Evolutionary conservation across 1,284 basidiomycete species (phyloP).

Genomic region (Trametes sp.): DNA sequence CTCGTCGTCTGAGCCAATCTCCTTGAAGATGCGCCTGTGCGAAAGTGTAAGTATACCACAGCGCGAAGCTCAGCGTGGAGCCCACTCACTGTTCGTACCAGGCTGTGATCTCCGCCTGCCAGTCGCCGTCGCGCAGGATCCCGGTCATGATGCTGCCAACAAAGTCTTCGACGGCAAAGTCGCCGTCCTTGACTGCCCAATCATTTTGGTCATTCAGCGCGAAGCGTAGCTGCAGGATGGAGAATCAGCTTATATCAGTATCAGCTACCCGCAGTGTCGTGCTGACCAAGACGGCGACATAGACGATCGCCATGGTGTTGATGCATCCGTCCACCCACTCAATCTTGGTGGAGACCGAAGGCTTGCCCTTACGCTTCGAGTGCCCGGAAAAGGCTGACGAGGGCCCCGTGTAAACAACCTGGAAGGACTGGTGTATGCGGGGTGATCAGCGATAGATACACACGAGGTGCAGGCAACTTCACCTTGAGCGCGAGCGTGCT

Average conservation of each 20-base stretch:
- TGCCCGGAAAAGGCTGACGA: neutral
- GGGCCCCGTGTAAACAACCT: neutral
- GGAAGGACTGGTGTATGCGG: neutral
- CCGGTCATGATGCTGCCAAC: neutral
- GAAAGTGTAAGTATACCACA: too few relatives aligned
- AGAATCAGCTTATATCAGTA: neutral
- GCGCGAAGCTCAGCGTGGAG: too few relatives aligned
- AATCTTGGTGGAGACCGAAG: neutral
- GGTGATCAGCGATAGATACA: neutral
- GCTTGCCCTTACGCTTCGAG: neutral
- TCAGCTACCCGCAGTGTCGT: neutral
- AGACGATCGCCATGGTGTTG: neutral
- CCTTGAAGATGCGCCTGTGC: too few relatives aligned
- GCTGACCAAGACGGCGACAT: neutral
- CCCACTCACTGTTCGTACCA: conserved; percentile 1
- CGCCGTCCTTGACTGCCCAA: neutral
- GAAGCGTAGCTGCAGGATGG: conserved; percentile 5
- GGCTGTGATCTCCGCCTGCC: neutral
- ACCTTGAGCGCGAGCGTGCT: neutral
- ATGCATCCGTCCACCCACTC: neutral
- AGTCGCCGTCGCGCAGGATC: neutral
- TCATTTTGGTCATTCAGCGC: conserved; percentile 4
- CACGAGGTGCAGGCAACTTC: neutral
- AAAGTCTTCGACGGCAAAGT: neutral
- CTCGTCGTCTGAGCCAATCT: too few relatives aligned